These are phyloP conservation scores for Wickerhamiella vanderwaltii DNA, from an alignment of 805 yeast genomes.

Conservation along the genomic window DNA sequence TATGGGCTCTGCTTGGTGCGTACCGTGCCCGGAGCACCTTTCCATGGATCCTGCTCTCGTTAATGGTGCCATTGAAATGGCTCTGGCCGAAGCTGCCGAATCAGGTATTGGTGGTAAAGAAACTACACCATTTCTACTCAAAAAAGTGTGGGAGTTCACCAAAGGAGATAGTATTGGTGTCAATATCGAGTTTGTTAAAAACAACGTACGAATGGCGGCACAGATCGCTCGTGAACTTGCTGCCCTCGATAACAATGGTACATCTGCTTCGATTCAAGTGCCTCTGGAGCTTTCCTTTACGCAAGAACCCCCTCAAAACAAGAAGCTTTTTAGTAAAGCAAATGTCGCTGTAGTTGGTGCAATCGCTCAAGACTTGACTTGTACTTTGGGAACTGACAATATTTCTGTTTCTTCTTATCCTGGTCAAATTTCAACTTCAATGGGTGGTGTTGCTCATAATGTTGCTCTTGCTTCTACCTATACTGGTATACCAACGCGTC, in stretches of 20 bases:
- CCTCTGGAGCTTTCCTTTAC: neutral
- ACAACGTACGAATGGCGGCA: conserved; percentile 61
- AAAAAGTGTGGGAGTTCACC: conserved; percentile 53
- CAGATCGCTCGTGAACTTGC: conserved; percentile 48
- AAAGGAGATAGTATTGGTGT: conserved; percentile 57
- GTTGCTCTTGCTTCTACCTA: conserved; percentile 52
- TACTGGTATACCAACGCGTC: conserved; percentile 26
- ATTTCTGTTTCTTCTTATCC: conserved; percentile 53
- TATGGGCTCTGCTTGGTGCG: conserved; percentile 67
- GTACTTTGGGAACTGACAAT: conserved; percentile 32
- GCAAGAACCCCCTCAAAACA: neutral
- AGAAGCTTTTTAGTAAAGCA: neutral
- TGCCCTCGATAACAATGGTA: neutral
- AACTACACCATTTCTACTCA: conserved; percentile 65
- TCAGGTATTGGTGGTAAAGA: conserved; percentile 55
- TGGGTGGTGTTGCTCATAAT: conserved; percentile 83
- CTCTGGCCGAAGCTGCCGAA: conserved; percentile 43
- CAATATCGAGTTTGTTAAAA: conserved; percentile 62
- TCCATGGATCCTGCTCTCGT: conserved; percentile 49
- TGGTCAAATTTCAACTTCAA: conserved; percentile 40
- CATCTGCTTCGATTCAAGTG: neutral
- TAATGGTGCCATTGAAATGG: conserved; percentile 42
- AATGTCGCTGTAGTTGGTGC: conserved; percentile 52
- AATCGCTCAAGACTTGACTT: conserved; percentile 60
- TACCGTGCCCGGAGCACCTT: conserved; percentile 60